Conservation (phyloP, 345 rosid genomes). For the Citrus hindsii region DNA sequence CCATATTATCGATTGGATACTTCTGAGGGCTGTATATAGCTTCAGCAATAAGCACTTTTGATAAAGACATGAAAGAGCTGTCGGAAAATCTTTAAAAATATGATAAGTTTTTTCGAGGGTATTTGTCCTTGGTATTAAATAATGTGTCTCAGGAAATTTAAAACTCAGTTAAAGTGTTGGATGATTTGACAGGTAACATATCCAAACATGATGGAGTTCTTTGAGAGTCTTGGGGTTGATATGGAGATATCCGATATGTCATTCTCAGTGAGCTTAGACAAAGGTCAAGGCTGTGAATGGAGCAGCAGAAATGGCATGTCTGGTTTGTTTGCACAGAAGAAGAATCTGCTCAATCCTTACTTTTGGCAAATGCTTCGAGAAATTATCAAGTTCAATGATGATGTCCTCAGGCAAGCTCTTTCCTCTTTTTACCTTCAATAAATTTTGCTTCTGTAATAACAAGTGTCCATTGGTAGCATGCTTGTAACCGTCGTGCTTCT, state of each 20-base stretch:
- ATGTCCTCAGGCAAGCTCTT: slow-evolving; percentile 44
- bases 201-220: slow-evolving; percentile 40
- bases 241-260: slow-evolving; percentile 84
- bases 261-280: slow-evolving; percentile 76
- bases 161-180: too few relatives aligned
- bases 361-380: slow-evolving; percentile 90
- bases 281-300: slow-evolving; percentile 83
- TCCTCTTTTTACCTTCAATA: not conserved
- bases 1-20: too few relatives aligned
- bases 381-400: slow-evolving; percentile 60
- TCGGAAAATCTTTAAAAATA: too few relatives aligned
- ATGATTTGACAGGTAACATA: slow-evolving; percentile 61
- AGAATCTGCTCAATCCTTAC: slow-evolving; percentile 54
- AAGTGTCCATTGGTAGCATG: too few relatives aligned
- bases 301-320: slow-evolving; percentile 79
- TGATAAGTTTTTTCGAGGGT: too few relatives aligned
- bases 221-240: slow-evolving; percentile 40
- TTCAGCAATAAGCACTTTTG: too few relatives aligned
- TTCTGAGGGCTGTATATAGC: too few relatives aligned
- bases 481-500: too few relatives aligned
- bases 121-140: too few relatives aligned
- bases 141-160: too few relatives aligned
- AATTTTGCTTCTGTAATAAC: not conserved
- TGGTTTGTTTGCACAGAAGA: slow-evolving; percentile 74
- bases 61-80: too few relatives aligned